Percentiles rank a stretch among this genome's conserved stretches.
Evolutionary conservation across 2,329 filamentous ascomycete genomes (phyloP).

Genomic region (Gaeumannomyces sp.): DNA sequence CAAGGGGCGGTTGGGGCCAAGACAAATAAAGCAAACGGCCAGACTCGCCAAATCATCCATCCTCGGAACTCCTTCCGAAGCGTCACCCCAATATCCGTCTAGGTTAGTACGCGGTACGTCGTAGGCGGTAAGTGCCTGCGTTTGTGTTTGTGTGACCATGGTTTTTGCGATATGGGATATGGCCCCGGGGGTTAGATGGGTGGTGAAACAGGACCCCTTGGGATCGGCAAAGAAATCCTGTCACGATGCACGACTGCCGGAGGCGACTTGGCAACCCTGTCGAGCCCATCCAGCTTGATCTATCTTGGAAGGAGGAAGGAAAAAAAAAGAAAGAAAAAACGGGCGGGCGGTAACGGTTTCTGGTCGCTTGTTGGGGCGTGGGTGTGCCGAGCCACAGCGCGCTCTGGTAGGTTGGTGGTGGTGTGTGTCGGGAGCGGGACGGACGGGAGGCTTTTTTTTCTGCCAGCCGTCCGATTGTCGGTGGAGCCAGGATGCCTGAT

Average conservation of each 20-base stretch:
- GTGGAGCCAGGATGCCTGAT: background rate
- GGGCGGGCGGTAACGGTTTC: background rate
- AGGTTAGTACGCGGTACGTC: background rate
- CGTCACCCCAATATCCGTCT: background rate
- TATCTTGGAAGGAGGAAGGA: background rate
- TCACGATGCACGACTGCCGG: background rate
- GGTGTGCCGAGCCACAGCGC: no score
- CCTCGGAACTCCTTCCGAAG: background rate
- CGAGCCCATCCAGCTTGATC: background rate
- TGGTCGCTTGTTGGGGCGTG: no score
- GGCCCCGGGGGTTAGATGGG: no score
- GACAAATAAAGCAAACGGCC: background rate
- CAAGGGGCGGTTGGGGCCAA: background rate
- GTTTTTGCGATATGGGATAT: background rate
- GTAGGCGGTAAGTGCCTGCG: background rate
- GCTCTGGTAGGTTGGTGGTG: background rate
- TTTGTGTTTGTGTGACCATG: background rate
- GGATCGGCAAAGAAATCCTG: background rate
- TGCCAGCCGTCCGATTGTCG: no score
- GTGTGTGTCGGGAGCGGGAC: background rate
- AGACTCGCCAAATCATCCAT: background rate
- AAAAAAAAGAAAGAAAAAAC: background rate
- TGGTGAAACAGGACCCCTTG: background rate
- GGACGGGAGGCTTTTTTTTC: background rate
- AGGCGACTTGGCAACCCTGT: background rate